phyloP scores from a whole-genome alignment of 805 yeast genomes.

The Starmerella ratchasimensis region DNA sequence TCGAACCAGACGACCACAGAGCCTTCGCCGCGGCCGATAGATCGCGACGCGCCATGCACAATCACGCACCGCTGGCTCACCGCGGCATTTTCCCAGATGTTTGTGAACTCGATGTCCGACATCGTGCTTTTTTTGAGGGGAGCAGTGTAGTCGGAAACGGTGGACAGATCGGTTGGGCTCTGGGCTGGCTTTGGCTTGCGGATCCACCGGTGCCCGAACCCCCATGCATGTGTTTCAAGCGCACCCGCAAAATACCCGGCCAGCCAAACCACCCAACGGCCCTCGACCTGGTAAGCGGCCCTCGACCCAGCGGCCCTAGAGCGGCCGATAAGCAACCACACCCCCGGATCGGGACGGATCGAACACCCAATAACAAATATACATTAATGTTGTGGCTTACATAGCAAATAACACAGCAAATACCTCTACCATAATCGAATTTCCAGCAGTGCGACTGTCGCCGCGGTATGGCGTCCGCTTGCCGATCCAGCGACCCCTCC shows the following conservation, averaged over 20 bases:
- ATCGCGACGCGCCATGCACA: conserved; percentile 27
- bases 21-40: conserved; percentile 24
- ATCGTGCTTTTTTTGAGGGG: conserved; percentile 1
- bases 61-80: conserved; percentile 25
- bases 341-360: too few species aligned
- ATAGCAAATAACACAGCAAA: too few species aligned
- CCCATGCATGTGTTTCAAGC: not conserved
- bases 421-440: too few species aligned
- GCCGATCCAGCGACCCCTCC: too few species aligned
- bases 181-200: not conserved
- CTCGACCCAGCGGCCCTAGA: not conserved
- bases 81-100: conserved; percentile 23
- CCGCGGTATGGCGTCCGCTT: too few species aligned
- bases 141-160: not conserved
- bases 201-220: not conserved
- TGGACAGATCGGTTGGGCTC: not conserved
- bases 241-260: not conserved
- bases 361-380: too few species aligned
- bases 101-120: conserved; percentile 21
- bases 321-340: too few species aligned
- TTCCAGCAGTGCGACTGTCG: too few species aligned
- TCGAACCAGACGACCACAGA: conserved; percentile 34
- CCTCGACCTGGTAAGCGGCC: not conserved
- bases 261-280: not conserved
- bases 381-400: too few species aligned